Base-by-base conservation (phyloP, 345 rosid genomes). In the Chamaenerion angustifolium region DNA sequence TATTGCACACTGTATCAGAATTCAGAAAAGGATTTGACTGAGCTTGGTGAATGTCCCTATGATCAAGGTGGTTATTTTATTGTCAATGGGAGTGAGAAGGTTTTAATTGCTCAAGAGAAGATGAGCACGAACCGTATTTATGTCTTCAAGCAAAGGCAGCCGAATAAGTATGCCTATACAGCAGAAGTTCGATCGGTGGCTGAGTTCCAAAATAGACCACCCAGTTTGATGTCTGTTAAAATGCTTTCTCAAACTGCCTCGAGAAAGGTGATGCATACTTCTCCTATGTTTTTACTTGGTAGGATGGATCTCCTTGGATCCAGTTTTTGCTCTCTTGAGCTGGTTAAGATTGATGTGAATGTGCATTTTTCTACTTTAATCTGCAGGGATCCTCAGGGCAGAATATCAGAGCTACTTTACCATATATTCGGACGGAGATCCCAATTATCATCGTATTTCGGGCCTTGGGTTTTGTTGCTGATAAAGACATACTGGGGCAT, bases 41-140 rank as follows among this genome's bases (percentile, higher is more conserved):
- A 92, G 72, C 88, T 87, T 59, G 98, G 98, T 53, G 98, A 92
- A 70, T 92, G 98, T 62, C 96, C 98, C 18, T 92, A 78, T 67
- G 98, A 92, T 67, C 98, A 87, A 72, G 98, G 98, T 10, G 98
- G 96, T 23, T 92, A 92, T 61, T 92, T 92, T 56, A 92, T 92
- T 37, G 84, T 87, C 14, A 92, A 92, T 75, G 96, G 96, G 40
- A 92, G 96, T 80, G 98, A 92, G 57, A 92, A 92, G 68, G 98
- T 92, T 74, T 71, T 87, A 21, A 92, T 92, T 65, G 96, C 96
- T 42, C 96, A 92, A 54, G 98, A 92, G 79, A 92, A 92, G 82
- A 92, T 92, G 96, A 92, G 98, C 72, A 87, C 98, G 19, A 92
- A 92, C 63, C 98, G 84, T 59, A 93, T 92, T 4, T 92, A 82